A percentile compares a stretch with the other conserved stretches of the same genome.
These are phyloP conservation scores for Xylariaceae sp. DNA, from an alignment of 2,329 filamentous ascomycete genomes.

Conservation along the genomic window DNA sequence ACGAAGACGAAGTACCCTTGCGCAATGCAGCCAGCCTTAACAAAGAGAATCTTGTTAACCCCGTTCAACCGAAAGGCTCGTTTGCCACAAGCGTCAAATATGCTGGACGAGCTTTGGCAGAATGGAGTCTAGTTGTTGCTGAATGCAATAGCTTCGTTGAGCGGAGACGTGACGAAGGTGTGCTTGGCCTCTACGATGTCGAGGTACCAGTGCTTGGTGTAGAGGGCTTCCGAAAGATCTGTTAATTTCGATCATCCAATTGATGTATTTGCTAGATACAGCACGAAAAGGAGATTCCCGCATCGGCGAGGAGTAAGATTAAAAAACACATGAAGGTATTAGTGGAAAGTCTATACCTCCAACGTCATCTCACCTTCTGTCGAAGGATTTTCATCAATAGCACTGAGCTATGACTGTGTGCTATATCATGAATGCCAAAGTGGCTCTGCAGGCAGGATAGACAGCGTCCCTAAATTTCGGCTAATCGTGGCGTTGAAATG, in stretches of 20 bases:
- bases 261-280: too few relatives aligned
- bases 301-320: background rate
- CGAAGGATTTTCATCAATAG: too few relatives aligned
- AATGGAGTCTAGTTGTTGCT: constrained; percentile 76
- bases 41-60: constrained; percentile 47
- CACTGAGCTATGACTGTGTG: too few relatives aligned
- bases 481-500: background rate
- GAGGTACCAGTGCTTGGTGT: constrained; percentile 71
- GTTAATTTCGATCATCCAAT: constrained; percentile 10
- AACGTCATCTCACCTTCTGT: too few relatives aligned
- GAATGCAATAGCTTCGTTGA: constrained; percentile 86
- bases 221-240: constrained; percentile 60
- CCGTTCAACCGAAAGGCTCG: constrained; percentile 53
- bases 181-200: constrained; percentile 68
- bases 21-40: constrained; percentile 28
- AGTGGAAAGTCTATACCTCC: too few relatives aligned
- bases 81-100: constrained; percentile 61
- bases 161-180: constrained; percentile 74
- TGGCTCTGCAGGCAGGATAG: too few relatives aligned
- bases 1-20: constrained; percentile 32
- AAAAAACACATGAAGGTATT: too few relatives aligned
- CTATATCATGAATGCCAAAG: too few relatives aligned
- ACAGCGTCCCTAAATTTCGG: too few relatives aligned
- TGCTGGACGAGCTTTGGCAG: constrained; percentile 74
- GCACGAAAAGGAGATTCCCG: too few relatives aligned